A percentile compares a stretch with the other conserved stretches of the same genome.
phyloP scores from a whole-genome alignment of 495 filamentous ascomycete species.

The Hypoxylon rickii region DNA sequence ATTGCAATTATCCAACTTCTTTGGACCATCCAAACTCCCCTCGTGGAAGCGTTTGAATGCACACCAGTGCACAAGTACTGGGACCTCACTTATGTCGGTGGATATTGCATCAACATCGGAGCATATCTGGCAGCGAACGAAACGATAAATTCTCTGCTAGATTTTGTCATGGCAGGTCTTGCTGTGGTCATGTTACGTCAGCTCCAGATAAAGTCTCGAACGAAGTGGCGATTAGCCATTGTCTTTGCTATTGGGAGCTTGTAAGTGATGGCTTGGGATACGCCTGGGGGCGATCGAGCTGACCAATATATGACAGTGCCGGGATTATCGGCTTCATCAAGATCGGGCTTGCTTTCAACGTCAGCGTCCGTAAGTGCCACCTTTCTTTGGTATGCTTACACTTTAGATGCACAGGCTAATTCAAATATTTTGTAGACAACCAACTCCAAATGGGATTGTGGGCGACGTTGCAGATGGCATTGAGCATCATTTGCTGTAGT shows the following conservation, averaged over 20 bases:
- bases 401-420: neutral
- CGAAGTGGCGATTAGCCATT: constrained; percentile 10
- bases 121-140: constrained; percentile 6
- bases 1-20: neutral
- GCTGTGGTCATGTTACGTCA: constrained; percentile 13
- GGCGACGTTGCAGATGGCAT: constrained; percentile 16
- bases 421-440: neutral
- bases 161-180: constrained; percentile 21
- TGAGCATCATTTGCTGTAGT: constrained; percentile 30
- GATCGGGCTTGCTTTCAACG: constrained; percentile 7
- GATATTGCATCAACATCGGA: constrained; percentile 4
- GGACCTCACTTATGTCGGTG: neutral
- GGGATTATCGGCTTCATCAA: constrained; percentile 27
- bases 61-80: constrained; percentile 16
- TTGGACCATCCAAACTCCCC: neutral
- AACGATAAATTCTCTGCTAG: constrained; percentile 18
- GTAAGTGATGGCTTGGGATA: constrained; percentile 7
- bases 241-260: constrained; percentile 23
- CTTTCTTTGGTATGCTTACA: neutral
- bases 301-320: neutral
- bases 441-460: constrained; percentile 7
- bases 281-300: neutral
- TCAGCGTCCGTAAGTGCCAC: constrained; percentile 8
- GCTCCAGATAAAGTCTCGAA: constrained; percentile 3
- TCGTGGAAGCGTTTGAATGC: constrained; percentile 10